Conservation (phyloP, 1,139 yeast genomes). For the Saccharomyces uvarum region DNA sequence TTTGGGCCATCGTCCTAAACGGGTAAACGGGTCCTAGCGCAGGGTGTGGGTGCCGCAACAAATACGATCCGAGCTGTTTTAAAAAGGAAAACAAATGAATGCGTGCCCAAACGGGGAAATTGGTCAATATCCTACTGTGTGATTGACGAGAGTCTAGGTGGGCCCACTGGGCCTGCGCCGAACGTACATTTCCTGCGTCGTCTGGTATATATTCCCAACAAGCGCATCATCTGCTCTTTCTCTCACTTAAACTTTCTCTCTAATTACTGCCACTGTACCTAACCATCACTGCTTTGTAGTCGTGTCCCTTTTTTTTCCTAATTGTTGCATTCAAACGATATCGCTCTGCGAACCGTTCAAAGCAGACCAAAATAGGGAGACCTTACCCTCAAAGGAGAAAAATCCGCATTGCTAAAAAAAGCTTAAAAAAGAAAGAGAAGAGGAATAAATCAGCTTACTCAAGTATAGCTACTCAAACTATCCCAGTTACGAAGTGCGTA, state of each 20-base stretch:
- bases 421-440: background rate
- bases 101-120: background rate
- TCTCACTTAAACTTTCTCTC: background rate
- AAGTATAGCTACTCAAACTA: background rate
- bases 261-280: background rate
- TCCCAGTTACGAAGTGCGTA: background rate
- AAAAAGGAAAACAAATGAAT: background rate
- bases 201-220: background rate
- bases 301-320: background rate
- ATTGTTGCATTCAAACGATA: slow-evolving; percentile 1
- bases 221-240: background rate
- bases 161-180: background rate
- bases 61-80: background rate
- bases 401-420: background rate
- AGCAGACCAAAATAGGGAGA: background rate
- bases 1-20: background rate
- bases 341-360: slow-evolving; percentile 1
- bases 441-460: background rate
- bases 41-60: background rate
- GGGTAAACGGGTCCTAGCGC: background rate
- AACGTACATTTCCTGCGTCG: background rate
- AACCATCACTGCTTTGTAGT: background rate
- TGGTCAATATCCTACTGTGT: background rate
- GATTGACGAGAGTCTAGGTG: background rate
- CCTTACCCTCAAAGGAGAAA: background rate